Evolutionary conservation across 805 yeast genomes (phyloP), one percentile per base, ranked within the genome.

Genomic region (Yamadazyma ubonensis): DNA sequence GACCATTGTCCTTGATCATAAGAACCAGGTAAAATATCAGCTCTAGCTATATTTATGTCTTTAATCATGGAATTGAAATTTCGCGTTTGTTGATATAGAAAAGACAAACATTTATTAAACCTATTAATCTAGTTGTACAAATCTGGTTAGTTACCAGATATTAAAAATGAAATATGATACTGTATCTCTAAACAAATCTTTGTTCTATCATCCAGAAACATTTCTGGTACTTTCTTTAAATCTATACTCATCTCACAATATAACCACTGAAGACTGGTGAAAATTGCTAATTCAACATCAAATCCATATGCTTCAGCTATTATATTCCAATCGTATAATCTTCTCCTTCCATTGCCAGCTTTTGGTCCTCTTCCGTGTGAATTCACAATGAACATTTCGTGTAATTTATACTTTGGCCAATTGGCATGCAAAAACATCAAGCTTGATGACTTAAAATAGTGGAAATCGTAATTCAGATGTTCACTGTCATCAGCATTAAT

Each of bases 371-470:
- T 48, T 20, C 63, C 63, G 30, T 39, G 23, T 4, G 53, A 45
- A 42, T 60, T 61, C 2, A 22, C 15, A 12, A 55, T 32, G 38
- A 61, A 61, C 53, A 63, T 47, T 29, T 59, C 60, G 6, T 38
- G 40, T 4, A 62, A 30, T 22, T 52, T 46, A 30, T 36, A 57
- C 37, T 63, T 63, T 16, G 68, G 69, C 69, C 69, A 63, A 46
- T 64, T 64, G 36, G 69, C 69, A 46, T 64, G 70, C 36, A 64
- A 44, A 42, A 64, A 61, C 51, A 58, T 50, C 29, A 63, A 46
- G 15, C 49, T 48, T 10, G 59, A 55, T 8, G 58, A 49, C 43
- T 50, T 52, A 45, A 52, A 63, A 29, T 43, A 48, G 49, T 63
- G 68, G 46, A 47, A 59, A 18, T 55, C 45, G 46, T 62, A 63